A percentile compares a stretch with the other conserved stretches of the same genome.
phyloP scores from a whole-genome alignment of 495 filamentous ascomycete genomes.

The Aspergillus hancockii region DNA sequence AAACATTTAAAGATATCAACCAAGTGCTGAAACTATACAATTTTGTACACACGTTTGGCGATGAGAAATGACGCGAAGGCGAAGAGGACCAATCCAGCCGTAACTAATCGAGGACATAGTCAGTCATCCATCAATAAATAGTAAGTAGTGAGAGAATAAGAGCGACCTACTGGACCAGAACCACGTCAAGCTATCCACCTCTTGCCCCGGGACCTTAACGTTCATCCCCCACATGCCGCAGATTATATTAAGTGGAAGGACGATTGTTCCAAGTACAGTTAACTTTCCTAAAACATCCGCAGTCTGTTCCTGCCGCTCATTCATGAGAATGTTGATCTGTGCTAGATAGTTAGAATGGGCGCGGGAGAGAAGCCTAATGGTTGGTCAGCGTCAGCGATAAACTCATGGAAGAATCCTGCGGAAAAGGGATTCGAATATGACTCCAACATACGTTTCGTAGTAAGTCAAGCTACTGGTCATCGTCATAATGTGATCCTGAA shows the following conservation, averaged over 20 bases:
- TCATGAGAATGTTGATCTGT: conserved; percentile 93
- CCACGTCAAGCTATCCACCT: conserved; percentile 62
- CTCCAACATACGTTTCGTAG: conserved; percentile 79
- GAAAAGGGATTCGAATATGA: too few relatives aligned
- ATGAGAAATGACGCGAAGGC: conserved; percentile 74
- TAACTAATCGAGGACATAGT: conserved; percentile 52
- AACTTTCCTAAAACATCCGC: conserved; percentile 91
- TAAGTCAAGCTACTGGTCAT: conserved; percentile 95
- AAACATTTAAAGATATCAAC: neutral
- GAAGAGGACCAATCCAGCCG: conserved; percentile 73
- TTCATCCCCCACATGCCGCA: conserved; percentile 99
- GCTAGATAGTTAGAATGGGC: conserved; percentile 97
- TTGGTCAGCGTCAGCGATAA: conserved; percentile 9
- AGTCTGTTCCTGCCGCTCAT: conserved; percentile 94
- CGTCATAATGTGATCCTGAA: conserved; percentile 97
- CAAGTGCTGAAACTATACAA: conserved; percentile 49
- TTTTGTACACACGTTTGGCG: conserved; percentile 77
- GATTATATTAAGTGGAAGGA: conserved; percentile 97
- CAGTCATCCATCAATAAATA: conserved; percentile 6
- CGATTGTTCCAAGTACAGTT: conserved; percentile 94
- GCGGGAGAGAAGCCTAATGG: conserved; percentile 75
- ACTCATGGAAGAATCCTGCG: neutral
- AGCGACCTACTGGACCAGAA: conserved; percentile 57
- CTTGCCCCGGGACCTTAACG: conserved; percentile 89
- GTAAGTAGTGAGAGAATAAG: conserved; percentile 1